Conservation (phyloP, 2,329 filamentous ascomycete genomes). For the Fusarium neocosmosporiellum region DNA sequence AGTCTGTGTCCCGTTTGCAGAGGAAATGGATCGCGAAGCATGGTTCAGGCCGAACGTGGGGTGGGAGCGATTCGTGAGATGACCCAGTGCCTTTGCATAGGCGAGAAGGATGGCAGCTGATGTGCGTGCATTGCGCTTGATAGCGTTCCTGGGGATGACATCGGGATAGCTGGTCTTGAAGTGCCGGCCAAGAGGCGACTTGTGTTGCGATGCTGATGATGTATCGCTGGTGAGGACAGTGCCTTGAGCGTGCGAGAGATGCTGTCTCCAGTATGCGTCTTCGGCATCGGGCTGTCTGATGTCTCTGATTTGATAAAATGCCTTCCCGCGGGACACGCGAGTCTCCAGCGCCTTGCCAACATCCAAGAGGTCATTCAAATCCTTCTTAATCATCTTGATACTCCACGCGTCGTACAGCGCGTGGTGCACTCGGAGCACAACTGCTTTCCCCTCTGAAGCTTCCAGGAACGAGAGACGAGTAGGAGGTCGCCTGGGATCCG, state of each 20-base stretch:
- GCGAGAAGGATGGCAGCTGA: conserved; percentile 3
- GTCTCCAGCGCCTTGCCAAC: background rate
- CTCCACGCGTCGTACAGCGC: conserved; percentile 26
- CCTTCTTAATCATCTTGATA: conserved; percentile 21
- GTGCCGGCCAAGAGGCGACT: background rate
- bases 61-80: background rate
- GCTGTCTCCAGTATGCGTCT: background rate
- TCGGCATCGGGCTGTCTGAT: background rate
- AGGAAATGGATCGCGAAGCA: conserved; percentile 17
- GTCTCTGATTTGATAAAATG: background rate
- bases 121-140: background rate
- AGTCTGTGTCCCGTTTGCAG: background rate
- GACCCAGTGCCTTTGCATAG: conserved; percentile 1
- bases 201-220: accelerated
- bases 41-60: conserved; percentile 23
- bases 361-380: background rate
- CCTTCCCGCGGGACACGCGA: background rate
- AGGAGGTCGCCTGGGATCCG: conserved; percentile 13
- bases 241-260: background rate
- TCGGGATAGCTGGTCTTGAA: conserved; percentile 13
- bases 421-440: conserved; percentile 22
- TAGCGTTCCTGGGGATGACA: background rate
- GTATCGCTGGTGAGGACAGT: background rate
- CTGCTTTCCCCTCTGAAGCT: conserved; percentile 2
- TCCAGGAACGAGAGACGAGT: background rate